Evolutionary conservation across 176 grass and related monocot genomes (phyloP), one percentile per base, ranked within the genome.

Genomic region (Lolium rigidum): DNA sequence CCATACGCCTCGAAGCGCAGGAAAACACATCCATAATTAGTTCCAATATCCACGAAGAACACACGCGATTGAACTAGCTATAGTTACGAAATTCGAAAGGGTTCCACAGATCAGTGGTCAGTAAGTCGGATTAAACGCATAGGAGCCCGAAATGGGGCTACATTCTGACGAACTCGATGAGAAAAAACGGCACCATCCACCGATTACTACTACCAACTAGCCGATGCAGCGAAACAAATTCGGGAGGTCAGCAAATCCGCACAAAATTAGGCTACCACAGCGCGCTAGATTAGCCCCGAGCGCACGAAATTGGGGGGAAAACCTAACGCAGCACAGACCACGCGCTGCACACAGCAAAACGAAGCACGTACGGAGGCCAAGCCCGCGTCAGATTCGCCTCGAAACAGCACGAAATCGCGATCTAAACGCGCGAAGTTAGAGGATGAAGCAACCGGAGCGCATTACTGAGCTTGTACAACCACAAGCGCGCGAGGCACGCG

Each of bases 331-430:
- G 43, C 87, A 39, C 76, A 61, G n/a, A 60, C 37, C 78, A 24
- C 16, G 41, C 24, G 57, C 81, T 83, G 51, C 37, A 52, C n/a
- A n/a, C 16, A 80, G 8, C 70, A 83, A n/a, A 83, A 69, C 50
- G 55, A 70, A 72, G 17, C 41, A 25, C 83, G 37, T 76, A 38
- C 41, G 13, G 37, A 80, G 37, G 20, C 39, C n/a, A 63, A 44
- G 4, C 57, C 74, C 41, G 13, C 78, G 77, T 8, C 44, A 44
- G 74, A 31, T 66, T 26, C 20, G 18, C 47, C 21, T 21, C 7
- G 1, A 71, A 77, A 79, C 22, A 62, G 4, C 20, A 69, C 20
- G 4, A 50, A 37, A 49, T 12, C 62, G 54, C 7, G 55, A 70
- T 4, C 16, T 20, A 78, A 82, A 62, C 56, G 2, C 21, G 1